Evolutionary conservation across 768 basidiomycete species (phyloP), one percentile per base, ranked within the genome.

Genomic region (Agrocybe pediades): DNA sequence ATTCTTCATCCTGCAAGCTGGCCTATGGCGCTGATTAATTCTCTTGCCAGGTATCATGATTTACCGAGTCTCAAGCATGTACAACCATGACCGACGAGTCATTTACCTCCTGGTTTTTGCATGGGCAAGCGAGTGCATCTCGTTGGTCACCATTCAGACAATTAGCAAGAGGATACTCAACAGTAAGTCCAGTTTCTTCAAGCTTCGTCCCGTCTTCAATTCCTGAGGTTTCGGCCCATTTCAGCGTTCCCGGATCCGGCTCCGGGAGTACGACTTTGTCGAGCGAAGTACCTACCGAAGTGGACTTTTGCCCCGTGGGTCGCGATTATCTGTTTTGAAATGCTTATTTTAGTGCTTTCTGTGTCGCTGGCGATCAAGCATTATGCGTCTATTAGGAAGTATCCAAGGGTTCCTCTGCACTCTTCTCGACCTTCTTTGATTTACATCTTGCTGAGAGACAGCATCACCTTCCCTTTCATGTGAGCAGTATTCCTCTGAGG

Each of bases 381-480:
- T 20, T 36, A 55, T n/a, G 25, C 39, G 21, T 36, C 27, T 9
- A 26, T 36, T 9, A 51, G 36, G 8, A 44, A 15, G 23, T 27
- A 46, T n/a, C 40, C 41, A n/a, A 40, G 41, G 23, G 30, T 30
- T 9, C 42, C 41, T 16, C 36, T 46, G 26, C 9, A 19, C 11
- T 41, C 26, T 19, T 17, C 27, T 4, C 15, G 23, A 3, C 53
- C 46, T 23, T 52, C 51, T 11, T 51, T 60, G 16, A 25, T 53
- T 9, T 56, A 53, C 27, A 54, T 60, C n/a, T 52, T 60, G 15
- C 39, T 60, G 45, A 33, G 59, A 21, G 59, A 60, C 30, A 60
- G 59, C 29, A 56, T 60, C 8, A 52, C 47, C 21, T 60, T 55
- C 49, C 59, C 59, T 2, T 50, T 56, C 23, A 44, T 60, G 59